Evolutionary conservation across 2,329 filamentous ascomycete species (phyloP).

Genomic region (Cryphonectria nitschkei): DNA sequence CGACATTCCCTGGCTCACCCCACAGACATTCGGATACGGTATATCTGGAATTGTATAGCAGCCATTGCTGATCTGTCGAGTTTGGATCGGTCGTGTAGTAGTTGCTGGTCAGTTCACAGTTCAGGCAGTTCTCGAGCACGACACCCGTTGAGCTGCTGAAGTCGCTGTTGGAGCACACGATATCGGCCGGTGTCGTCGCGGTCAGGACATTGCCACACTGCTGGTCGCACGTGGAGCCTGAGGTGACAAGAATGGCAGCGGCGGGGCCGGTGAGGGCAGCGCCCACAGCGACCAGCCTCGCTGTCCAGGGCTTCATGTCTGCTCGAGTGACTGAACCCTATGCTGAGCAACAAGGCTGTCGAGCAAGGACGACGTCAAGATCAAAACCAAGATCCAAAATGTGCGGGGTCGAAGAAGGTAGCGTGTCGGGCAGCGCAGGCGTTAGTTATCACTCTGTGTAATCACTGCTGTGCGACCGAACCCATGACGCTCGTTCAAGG

Average conservation of each 20-base stretch:
- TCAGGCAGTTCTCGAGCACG: constrained; percentile 56
- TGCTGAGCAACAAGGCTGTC: constrained; percentile 7
- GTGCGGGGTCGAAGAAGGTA: constrained; percentile 25
- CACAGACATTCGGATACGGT: constrained; percentile 60
- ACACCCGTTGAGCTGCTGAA: constrained; percentile 48
- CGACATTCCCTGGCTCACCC: constrained; percentile 48
- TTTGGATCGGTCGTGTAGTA: constrained; percentile 44
- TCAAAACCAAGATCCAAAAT: background rate
- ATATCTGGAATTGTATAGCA: constrained; percentile 63
- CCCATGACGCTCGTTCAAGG: constrained; percentile 13
- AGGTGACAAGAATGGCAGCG: constrained; percentile 46
- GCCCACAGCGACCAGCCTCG: constrained; percentile 22
- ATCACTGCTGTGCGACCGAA: constrained; percentile 21
- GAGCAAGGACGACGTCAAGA: background rate
- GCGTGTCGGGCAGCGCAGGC: background rate
- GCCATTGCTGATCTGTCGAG: constrained; percentile 56
- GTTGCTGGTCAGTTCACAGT: constrained; percentile 56
- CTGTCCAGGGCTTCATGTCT: constrained; percentile 27
- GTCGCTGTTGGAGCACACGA: constrained; percentile 50
- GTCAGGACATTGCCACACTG: constrained; percentile 59
- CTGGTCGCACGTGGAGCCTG: constrained; percentile 52
- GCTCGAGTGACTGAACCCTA: background rate
- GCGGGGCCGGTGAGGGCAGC: constrained; percentile 32
- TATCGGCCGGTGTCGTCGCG: constrained; percentile 49
- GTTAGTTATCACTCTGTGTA: constrained; percentile 20